phyloP scores from a whole-genome alignment of 495 filamentous ascomycete species.

The Aspergillus nidulans region DNA sequence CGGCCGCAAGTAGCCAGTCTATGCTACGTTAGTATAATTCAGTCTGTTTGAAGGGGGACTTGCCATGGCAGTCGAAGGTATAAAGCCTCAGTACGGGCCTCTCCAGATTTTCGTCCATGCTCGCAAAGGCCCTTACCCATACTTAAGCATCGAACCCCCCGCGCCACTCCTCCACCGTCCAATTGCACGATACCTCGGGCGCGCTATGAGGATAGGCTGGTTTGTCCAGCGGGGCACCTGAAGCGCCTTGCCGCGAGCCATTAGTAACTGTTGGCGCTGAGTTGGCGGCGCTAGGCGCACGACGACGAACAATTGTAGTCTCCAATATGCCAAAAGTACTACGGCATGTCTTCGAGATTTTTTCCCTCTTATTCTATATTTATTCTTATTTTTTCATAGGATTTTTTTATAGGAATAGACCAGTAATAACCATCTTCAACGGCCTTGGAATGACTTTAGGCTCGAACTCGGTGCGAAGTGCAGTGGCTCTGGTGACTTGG shows the following conservation, averaged over 20 bases:
- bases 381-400: no score
- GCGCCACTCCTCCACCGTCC: neutral
- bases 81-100: neutral
- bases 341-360: no score
- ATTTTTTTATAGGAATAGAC: no score
- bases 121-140: neutral
- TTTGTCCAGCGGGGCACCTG: slow-evolving; percentile 3
- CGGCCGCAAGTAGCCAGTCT: neutral
- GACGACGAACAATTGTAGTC: neutral
- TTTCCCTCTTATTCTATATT: no score
- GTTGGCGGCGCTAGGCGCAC: neutral
- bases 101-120: neutral
- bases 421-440: no score
- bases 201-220: neutral
- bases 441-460: no score
- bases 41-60: neutral
- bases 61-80: neutral
- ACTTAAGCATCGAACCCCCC: neutral
- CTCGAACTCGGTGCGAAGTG: no score
- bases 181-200: neutral
- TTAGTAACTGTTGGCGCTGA: neutral
- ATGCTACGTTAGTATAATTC: neutral
- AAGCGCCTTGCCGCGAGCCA: slow-evolving; percentile 2
- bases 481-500: neutral
- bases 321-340: no score